Evolutionary conservation across 2,329 filamentous ascomycete species (phyloP).

Genomic region (Claviceps maximensis): DNA sequence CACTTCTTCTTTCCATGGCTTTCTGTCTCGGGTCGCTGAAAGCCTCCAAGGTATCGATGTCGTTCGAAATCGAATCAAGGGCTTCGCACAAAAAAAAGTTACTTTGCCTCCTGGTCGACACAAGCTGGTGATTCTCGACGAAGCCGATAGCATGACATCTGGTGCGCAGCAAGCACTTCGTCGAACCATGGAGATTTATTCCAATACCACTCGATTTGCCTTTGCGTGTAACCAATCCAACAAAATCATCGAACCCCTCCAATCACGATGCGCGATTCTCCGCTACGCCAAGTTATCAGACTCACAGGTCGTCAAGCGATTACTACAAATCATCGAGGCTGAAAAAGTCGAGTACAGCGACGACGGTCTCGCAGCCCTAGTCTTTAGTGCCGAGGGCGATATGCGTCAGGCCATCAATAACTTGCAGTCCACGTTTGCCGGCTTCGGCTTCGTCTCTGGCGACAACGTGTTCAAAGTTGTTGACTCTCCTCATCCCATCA

Average conservation of each 20-base stretch:
- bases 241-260: slow-evolving; percentile 98
- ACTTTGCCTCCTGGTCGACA: slow-evolving; percentile 82
- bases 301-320: slow-evolving; percentile 76
- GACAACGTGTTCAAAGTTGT: slow-evolving; percentile 98
- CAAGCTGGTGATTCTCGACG: slow-evolving; percentile 94
- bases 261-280: slow-evolving; percentile 91
- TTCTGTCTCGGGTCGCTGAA: neutral
- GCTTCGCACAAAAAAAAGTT: slow-evolving; percentile 97
- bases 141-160: slow-evolving; percentile 96
- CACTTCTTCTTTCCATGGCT: too few relatives aligned
- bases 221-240: slow-evolving; percentile 98
- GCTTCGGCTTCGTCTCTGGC: slow-evolving; percentile 92
- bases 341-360: slow-evolving; percentile 86
- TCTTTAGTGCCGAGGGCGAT: slow-evolving; percentile 94
- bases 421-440: slow-evolving; percentile 80
- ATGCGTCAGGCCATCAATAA: slow-evolving; percentile 99
- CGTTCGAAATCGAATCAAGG: slow-evolving; percentile 93
- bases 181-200: slow-evolving; percentile 98
- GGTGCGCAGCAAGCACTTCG: slow-evolving; percentile 91
- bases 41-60: slow-evolving; percentile 70
- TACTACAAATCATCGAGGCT: slow-evolving; percentile 85
- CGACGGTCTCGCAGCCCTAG: slow-evolving; percentile 86
- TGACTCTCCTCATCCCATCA: slow-evolving; percentile 92
- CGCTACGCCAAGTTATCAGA: slow-evolving; percentile 89
- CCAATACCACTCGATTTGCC: slow-evolving; percentile 87